Conservation (phyloP, 352 stramenopile species). For the Pythium graminicola region DNA sequence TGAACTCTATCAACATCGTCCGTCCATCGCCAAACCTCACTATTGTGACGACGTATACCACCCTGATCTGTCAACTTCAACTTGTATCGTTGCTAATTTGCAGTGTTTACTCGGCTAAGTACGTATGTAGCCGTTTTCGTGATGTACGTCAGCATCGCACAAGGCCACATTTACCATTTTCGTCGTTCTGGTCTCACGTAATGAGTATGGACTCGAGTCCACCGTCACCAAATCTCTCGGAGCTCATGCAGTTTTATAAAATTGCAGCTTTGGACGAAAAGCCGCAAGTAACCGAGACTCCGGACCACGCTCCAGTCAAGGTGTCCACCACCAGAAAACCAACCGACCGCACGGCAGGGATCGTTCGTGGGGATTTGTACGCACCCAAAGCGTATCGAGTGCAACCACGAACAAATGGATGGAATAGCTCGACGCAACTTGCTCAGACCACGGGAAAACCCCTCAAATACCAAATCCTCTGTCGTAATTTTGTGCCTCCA, state of each 20-base stretch:
- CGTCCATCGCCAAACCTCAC: neutral
- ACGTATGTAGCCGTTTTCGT: constrained; percentile 18
- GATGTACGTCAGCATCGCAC: neutral
- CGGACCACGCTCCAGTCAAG: no score
- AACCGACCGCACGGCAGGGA: neutral
- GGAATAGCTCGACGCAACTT: constrained; percentile 56
- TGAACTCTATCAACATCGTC: neutral
- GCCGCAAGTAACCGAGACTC: no score
- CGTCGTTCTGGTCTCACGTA: no score
- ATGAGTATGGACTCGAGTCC: constrained; percentile 23
- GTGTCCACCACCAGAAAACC: neutral
- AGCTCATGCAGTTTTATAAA: constrained; percentile 44
- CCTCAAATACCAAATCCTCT: constrained; percentile 55
- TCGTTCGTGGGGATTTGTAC: neutral
- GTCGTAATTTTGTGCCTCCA: constrained; percentile 44
- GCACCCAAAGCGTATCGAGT: neutral
- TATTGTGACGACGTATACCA: constrained; percentile 1
- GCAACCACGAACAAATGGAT: constrained; percentile 15
- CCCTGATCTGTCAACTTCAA: neutral
- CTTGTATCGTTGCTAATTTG: neutral
- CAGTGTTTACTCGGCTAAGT: constrained; percentile 8
- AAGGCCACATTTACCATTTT: neutral
- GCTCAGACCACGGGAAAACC: constrained; percentile 24
- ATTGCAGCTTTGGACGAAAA: no score
- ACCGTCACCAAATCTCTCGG: constrained; percentile 35